Conservation (phyloP, 352 stramenopile genomes). For the Phytophthora macrochlamydospora region DNA sequence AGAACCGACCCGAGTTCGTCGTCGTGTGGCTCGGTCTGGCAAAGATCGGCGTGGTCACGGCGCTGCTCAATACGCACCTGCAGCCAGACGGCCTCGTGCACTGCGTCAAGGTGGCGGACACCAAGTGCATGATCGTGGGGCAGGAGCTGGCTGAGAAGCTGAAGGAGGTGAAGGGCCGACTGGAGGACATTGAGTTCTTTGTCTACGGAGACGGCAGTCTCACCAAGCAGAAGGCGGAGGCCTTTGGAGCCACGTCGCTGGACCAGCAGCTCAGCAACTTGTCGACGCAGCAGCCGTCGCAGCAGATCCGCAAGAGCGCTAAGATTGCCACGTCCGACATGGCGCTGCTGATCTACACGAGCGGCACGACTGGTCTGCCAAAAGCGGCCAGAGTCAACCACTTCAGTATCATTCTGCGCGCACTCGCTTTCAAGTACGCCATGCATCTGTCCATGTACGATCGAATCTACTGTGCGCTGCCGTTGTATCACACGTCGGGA, state of each 20-base stretch:
- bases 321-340: constrained; percentile 62
- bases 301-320: constrained; percentile 31
- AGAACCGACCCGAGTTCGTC: constrained; percentile 88
- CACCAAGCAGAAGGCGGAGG: constrained; percentile 4
- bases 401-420: constrained; percentile 71
- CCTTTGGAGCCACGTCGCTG: constrained; percentile 46
- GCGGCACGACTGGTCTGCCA: constrained; percentile 77
- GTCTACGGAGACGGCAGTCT: constrained; percentile 59
- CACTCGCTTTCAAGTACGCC: constrained; percentile 50
- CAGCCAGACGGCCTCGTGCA: constrained; percentile 73
- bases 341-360: constrained; percentile 86
- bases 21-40: constrained; percentile 81
- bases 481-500: constrained; percentile 86
- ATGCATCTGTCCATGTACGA: constrained; percentile 65
- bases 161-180: constrained; percentile 26
- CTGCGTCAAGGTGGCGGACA: constrained; percentile 67
- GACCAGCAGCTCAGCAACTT: constrained; percentile 42
- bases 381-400: constrained; percentile 84
- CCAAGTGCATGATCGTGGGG: constrained; percentile 73
- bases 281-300: constrained; percentile 28
- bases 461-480: constrained; percentile 80
- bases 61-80: constrained; percentile 86
- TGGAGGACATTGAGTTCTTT: constrained; percentile 50
- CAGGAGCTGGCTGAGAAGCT: constrained; percentile 63
- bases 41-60: constrained; percentile 86